Conservation (phyloP, 352 stramenopile species). For the Elongisporangium senticosum region DNA sequence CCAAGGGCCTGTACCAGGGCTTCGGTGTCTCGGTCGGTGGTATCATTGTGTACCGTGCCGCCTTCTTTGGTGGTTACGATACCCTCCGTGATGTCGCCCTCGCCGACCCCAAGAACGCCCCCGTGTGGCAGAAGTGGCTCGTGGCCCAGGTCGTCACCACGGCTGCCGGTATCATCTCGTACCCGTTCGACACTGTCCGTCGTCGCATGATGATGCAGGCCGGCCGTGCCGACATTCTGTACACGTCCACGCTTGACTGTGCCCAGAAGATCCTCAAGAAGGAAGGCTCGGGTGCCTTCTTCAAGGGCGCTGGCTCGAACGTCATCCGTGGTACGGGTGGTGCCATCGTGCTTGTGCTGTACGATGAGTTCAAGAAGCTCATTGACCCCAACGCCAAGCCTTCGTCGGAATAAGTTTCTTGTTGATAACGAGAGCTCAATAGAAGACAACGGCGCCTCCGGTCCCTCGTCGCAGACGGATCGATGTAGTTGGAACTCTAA, state of each 20-base stretch:
- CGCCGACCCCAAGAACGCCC: conserved; percentile 78
- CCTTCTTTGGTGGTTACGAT: conserved; percentile 98
- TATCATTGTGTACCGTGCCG: conserved; percentile 98
- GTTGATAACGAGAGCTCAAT: conserved; percentile 1
- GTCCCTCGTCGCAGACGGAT: neutral
- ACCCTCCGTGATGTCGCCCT: conserved; percentile 90
- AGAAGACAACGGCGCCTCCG: neutral
- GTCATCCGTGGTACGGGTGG: conserved; percentile 97
- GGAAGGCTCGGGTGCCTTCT: conserved; percentile 94
- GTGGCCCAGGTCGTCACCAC: conserved; percentile 91
- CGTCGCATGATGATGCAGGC: conserved; percentile 98
- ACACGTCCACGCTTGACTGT: conserved; percentile 97
- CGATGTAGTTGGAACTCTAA: neutral
- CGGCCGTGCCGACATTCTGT: conserved; percentile 96
- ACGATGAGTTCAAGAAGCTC: conserved; percentile 98
- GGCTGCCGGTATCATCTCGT: conserved; percentile 91
- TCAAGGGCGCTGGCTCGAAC: conserved; percentile 99
- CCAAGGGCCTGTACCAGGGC: conserved; percentile 96
- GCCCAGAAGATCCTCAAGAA: conserved; percentile 96
- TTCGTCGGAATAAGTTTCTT: conserved; percentile 38
- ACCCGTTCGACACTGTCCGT: conserved; percentile 95
- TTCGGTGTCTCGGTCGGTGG: conserved; percentile 98
- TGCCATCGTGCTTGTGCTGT: conserved; percentile 98
- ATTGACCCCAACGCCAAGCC: conserved; percentile 55
- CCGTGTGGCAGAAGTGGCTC: conserved; percentile 88